Percentiles rank a stretch among this genome's conserved stretches.
Evolutionary conservation across 129 eudicot genomes (phyloP).

Genomic region (Chrysanthemum lavandulifolium): DNA sequence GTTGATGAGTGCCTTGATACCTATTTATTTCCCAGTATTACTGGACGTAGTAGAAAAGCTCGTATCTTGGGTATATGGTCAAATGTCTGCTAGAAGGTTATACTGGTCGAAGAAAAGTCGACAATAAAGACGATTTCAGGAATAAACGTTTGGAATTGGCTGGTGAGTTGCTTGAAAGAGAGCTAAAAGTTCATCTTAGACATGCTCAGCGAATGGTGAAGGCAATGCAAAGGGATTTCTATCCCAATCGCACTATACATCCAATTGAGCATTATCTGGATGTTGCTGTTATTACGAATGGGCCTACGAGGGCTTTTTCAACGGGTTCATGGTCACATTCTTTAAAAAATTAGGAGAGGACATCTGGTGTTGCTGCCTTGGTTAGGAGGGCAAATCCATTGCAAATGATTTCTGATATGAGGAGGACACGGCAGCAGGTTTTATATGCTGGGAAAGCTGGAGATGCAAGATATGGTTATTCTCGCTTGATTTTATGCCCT

Average conservation of each 20-base stretch:
- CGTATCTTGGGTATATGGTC: slow-evolving; percentile 83
- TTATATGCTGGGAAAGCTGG: slow-evolving; percentile 85
- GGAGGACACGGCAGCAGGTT: slow-evolving; percentile 69
- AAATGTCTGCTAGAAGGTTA: slow-evolving; percentile 71
- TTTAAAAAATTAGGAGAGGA: slow-evolving; percentile 58
- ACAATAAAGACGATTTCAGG: slow-evolving; percentile 80
- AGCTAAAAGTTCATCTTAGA: slow-evolving; percentile 57
- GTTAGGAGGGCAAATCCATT: slow-evolving; percentile 83
- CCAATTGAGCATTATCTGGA: slow-evolving; percentile 68
- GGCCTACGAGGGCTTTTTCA: slow-evolving; percentile 87
- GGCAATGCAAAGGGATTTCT: slow-evolving; percentile 78
- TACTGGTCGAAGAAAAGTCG: slow-evolving; percentile 60
- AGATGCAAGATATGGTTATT: slow-evolving; percentile 83
- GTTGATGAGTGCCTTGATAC: slow-evolving; percentile 46
- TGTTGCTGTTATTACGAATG: slow-evolving; percentile 80
- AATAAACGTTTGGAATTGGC: slow-evolving; percentile 88
- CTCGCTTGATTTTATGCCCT: neutral
- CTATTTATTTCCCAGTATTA: slow-evolving; percentile 52
- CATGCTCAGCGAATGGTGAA: slow-evolving; percentile 82
- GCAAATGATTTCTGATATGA: slow-evolving; percentile 73
- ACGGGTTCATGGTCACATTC: slow-evolving; percentile 88
- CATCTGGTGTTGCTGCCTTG: slow-evolving; percentile 76
- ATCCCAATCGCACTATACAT: slow-evolving; percentile 48
- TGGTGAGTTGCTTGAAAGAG: slow-evolving; percentile 82
- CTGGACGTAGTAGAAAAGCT: slow-evolving; percentile 51